Evolutionary conservation across 257 asterid species (phyloP).

Genomic region (Osmanthus fragrans): DNA sequence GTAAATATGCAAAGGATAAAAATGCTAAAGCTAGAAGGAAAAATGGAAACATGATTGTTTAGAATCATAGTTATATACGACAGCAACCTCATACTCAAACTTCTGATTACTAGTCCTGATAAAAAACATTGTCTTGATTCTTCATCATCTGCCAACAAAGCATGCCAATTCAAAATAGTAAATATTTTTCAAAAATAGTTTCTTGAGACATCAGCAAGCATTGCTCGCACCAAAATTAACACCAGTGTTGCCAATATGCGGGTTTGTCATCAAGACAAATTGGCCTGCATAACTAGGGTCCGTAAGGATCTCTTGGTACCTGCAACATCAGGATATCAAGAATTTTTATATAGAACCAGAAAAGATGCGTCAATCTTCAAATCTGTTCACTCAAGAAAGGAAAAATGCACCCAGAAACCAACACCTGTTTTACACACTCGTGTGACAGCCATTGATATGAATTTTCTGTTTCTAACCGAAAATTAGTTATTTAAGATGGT

Average conservation of each 20-base stretch:
- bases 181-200: slow-evolving; percentile 3
- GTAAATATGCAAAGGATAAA: slow-evolving; percentile 13
- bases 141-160: slow-evolving; percentile 62
- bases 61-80: slow-evolving; percentile 1
- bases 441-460: neutral
- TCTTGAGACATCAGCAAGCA: slow-evolving; percentile 11
- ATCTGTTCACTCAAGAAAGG: neutral
- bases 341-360: slow-evolving; percentile 1
- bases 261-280: slow-evolving; percentile 92
- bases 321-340: slow-evolving; percentile 30
- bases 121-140: slow-evolving; percentile 88
- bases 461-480: neutral
- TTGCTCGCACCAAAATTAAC: slow-evolving; percentile 72
- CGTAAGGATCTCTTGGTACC: slow-evolving; percentile 95
- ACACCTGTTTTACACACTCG: neutral
- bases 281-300: slow-evolving; percentile 99
- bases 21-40: slow-evolving; percentile 5
- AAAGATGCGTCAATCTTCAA: neutral
- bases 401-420: neutral
- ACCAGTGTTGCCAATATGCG: slow-evolving; percentile 95
- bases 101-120: slow-evolving; percentile 82
- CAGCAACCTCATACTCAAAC: slow-evolving; percentile 80
- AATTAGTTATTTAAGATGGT: neutral
- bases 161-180: slow-evolving; percentile 13
- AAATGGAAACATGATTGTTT: slow-evolving; percentile 5